A percentile compares a stretch with the other conserved stretches of the same genome.
phyloP scores from a whole-genome alignment of 23 red algal species.

The Pyropia haitanensis region DNA sequence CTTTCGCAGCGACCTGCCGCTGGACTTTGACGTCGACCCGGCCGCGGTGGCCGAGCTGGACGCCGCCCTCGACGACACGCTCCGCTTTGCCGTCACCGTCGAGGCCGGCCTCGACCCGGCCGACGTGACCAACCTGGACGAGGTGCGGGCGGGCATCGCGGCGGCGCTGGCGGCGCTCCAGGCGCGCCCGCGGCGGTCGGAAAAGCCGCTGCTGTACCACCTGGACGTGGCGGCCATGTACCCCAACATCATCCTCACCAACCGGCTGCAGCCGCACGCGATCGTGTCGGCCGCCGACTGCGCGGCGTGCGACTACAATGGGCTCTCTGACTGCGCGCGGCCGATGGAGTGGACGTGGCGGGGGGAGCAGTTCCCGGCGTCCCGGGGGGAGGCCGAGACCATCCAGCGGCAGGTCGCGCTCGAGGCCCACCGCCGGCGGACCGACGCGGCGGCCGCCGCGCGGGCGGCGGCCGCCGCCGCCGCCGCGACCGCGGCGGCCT shows the following conservation, averaged over 20 bases:
- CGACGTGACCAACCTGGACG: slow-evolving; percentile 77
- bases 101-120: slow-evolving; percentile 30
- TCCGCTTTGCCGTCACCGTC: slow-evolving; percentile 58
- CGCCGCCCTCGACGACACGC: slow-evolving; percentile 36
- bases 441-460: slow-evolving; percentile 14
- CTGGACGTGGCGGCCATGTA: slow-evolving; percentile 99
- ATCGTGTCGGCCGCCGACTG: slow-evolving; percentile 68
- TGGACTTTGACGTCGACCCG: slow-evolving; percentile 40
- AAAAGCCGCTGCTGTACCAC: slow-evolving; percentile 87
- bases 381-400: slow-evolving; percentile 78
- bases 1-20: slow-evolving; percentile 83
- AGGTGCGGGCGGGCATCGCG: slow-evolving; percentile 37
- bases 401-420: slow-evolving; percentile 45
- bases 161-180: slow-evolving; percentile 39
- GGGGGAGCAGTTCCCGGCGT: slow-evolving; percentile 85
- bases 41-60: slow-evolving; percentile 63
- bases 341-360: slow-evolving; percentile 96
- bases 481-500: neutral
- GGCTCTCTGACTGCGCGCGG: slow-evolving; percentile 69
- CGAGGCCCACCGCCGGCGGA: slow-evolving; percentile 2
- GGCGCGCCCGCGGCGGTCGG: slow-evolving; percentile 12
- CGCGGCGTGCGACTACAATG: slow-evolving; percentile 91
- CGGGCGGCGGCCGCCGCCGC: neutral
- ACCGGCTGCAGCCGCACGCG: slow-evolving; percentile 93
- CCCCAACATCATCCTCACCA: slow-evolving; percentile 98